Conservation (phyloP, 768 basidiomycete species). For the Gelatoporia subvermispora region DNA sequence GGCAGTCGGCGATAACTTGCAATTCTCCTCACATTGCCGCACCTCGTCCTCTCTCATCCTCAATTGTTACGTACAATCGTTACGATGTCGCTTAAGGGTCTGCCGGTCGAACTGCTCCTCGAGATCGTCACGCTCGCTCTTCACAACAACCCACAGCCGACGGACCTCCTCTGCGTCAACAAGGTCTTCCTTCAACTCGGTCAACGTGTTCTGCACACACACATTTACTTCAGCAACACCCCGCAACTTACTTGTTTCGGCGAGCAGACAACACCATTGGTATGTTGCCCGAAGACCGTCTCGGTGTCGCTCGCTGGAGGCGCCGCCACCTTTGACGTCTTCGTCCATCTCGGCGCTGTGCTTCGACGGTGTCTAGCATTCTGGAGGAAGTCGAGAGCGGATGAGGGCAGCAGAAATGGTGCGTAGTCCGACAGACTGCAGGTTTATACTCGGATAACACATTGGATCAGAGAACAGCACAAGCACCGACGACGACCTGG, state of each 20-base stretch:
- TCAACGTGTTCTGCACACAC: slow-evolving; percentile 17
- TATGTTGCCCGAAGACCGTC: slow-evolving; percentile 24
- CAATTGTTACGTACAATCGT: not conserved
- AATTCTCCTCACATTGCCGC: no score
- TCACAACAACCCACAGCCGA: slow-evolving; percentile 6
- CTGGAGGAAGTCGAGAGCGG: not conserved
- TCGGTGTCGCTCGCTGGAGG: slow-evolving; percentile 27
- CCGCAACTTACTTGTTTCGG: slow-evolving; percentile 21
- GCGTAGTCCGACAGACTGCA: no score
- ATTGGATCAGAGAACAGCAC: no score
- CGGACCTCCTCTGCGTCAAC: slow-evolving; percentile 17
- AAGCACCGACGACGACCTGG: not conserved
- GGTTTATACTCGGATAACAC: no score
- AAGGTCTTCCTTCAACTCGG: slow-evolving; percentile 14
- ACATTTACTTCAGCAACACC: slow-evolving; percentile 20
- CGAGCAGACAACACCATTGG: slow-evolving; percentile 4
- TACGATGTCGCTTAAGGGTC: slow-evolving; percentile 11
- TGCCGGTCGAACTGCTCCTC: slow-evolving; percentile 19
- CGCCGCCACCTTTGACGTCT: slow-evolving; percentile 21
- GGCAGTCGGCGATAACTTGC: no score
- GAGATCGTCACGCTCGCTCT: slow-evolving; percentile 18
- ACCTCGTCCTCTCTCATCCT: not conserved
- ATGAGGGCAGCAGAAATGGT: no score
- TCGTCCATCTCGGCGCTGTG: slow-evolving; percentile 22
- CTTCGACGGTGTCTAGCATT: slow-evolving; percentile 21